These are phyloP conservation scores for Termitomyces sp. DNA, from an alignment of 768 basidiomycete genomes.

Conservation along the genomic window DNA sequence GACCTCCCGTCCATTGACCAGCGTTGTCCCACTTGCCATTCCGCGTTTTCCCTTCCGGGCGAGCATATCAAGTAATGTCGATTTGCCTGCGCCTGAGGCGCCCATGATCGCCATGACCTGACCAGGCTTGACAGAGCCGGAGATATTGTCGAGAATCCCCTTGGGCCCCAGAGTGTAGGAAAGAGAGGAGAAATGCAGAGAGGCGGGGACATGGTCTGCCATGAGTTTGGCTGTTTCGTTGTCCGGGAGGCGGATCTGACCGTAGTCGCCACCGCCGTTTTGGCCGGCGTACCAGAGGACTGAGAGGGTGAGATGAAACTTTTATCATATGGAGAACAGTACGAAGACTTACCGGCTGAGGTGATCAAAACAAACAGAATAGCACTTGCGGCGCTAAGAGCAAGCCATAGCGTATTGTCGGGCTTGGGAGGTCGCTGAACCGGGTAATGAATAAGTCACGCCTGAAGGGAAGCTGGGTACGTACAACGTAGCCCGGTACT, in stretches of 20 bases:
- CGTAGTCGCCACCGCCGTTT: slow-evolving; percentile 59
- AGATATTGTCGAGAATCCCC: slow-evolving; percentile 73
- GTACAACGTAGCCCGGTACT: slow-evolving; percentile 86
- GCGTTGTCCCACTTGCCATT: slow-evolving; percentile 59
- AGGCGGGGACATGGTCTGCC: slow-evolving; percentile 92
- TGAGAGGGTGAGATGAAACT: slow-evolving; percentile 8
- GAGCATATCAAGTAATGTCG: slow-evolving; percentile 93
- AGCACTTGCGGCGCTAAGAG: slow-evolving; percentile 76
- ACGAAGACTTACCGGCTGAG: slow-evolving; percentile 43
- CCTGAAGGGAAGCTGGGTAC: slow-evolving; percentile 14
- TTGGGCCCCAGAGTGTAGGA: slow-evolving; percentile 70
- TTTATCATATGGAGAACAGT: background rate
- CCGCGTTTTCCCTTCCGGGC: slow-evolving; percentile 89
- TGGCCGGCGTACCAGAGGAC: slow-evolving; percentile 93
- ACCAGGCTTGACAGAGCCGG: slow-evolving; percentile 81
- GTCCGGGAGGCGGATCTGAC: slow-evolving; percentile 72
- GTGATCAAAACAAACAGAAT: slow-evolving; percentile 67
- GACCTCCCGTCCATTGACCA: slow-evolving; percentile 84
- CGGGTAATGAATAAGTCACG: background rate
- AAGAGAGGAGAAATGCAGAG: slow-evolving; percentile 84
- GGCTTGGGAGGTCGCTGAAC: slow-evolving; percentile 71
- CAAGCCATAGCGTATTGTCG: slow-evolving; percentile 77
- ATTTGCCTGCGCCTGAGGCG: slow-evolving; percentile 94
- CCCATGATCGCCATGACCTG: slow-evolving; percentile 96
- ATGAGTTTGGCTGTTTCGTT: slow-evolving; percentile 80